phyloP scores from a whole-genome alignment of 352 stramenopile genomes.

The Plasmopara halstedii region DNA sequence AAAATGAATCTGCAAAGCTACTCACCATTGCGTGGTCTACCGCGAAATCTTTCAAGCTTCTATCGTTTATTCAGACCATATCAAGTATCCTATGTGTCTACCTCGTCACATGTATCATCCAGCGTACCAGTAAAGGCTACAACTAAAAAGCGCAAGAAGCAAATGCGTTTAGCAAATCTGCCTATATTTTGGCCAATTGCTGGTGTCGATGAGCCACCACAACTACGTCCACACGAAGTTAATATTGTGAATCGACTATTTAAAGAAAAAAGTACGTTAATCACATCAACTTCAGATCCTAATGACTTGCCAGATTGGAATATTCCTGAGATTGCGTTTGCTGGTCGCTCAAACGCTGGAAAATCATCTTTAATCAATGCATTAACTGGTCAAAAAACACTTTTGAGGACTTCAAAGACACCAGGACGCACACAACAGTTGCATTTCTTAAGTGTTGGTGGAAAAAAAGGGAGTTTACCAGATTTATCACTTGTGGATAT shows the following conservation, averaged over 20 bases:
- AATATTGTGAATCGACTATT: slow-evolving; percentile 55
- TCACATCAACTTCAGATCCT: slow-evolving; percentile 49
- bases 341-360: slow-evolving; percentile 82
- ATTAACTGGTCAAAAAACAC: slow-evolving; percentile 50
- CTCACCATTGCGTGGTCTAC: too few species aligned
- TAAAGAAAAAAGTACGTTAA: slow-evolving; percentile 45
- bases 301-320: slow-evolving; percentile 59
- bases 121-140: not conserved
- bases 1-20: too few species aligned
- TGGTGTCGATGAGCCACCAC: slow-evolving; percentile 40
- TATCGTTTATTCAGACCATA: not conserved
- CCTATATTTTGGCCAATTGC: slow-evolving; percentile 51
- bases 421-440: slow-evolving; percentile 78
- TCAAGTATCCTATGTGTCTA: not conserved
- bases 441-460: slow-evolving; percentile 76
- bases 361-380: slow-evolving; percentile 88
- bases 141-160: slow-evolving; percentile 44
- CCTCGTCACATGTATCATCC: slow-evolving; percentile 2
- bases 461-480: slow-evolving; percentile 58
- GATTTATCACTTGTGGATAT: slow-evolving; percentile 76
- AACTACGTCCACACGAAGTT: slow-evolving; percentile 55
- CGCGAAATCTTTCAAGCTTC: not conserved
- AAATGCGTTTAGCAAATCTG: slow-evolving; percentile 36
- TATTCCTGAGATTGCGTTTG: slow-evolving; percentile 78
- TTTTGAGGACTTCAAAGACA: slow-evolving; percentile 79